A percentile compares a stretch with the other conserved stretches of the same genome.
Evolutionary conservation across 257 asterid genomes (phyloP).

Genomic region (Solanum chaucha): DNA sequence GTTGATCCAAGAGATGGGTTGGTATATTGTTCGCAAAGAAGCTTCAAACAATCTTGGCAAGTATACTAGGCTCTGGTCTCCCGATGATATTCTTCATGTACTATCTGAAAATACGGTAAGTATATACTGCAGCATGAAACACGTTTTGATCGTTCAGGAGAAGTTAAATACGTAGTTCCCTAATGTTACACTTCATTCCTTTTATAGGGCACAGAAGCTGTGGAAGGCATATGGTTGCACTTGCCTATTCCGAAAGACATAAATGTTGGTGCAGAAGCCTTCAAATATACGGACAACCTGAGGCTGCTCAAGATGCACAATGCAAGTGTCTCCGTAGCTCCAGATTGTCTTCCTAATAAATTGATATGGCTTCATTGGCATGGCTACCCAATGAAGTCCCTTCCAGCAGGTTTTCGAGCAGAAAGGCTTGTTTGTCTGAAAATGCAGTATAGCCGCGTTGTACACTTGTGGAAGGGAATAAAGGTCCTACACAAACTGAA

Average conservation of each 20-base stretch:
- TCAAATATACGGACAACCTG: not conserved
- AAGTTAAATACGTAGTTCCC: not conserved
- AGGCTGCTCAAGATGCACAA: conserved; percentile 13
- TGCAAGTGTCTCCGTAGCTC: not conserved
- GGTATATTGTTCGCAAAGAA: conserved; percentile 2
- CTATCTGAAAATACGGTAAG: not conserved
- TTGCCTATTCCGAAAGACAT: not conserved
- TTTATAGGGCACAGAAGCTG: not conserved
- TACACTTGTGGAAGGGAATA: conserved; percentile 3
- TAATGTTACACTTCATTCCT: not conserved
- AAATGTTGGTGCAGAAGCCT: not conserved
- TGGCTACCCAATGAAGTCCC: not conserved
- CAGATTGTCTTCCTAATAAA: not conserved
- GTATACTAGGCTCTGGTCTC: conserved; percentile 2
- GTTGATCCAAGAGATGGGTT: conserved; percentile 9
- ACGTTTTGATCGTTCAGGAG: not conserved
- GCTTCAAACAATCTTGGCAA: not conserved
- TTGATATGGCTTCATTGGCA: conserved; percentile 8
- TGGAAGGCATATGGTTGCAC: conserved; percentile 11
- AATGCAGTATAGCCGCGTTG: not conserved
- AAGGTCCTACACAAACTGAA: conserved; percentile 4
- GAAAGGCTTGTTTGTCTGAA: not conserved
- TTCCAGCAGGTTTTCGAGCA: not conserved
- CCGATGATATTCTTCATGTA: not conserved
- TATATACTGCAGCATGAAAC: not conserved